Base-by-base conservation (phyloP, 176 grass and related monocot genomes). In the Pontederia crassipes region DNA sequence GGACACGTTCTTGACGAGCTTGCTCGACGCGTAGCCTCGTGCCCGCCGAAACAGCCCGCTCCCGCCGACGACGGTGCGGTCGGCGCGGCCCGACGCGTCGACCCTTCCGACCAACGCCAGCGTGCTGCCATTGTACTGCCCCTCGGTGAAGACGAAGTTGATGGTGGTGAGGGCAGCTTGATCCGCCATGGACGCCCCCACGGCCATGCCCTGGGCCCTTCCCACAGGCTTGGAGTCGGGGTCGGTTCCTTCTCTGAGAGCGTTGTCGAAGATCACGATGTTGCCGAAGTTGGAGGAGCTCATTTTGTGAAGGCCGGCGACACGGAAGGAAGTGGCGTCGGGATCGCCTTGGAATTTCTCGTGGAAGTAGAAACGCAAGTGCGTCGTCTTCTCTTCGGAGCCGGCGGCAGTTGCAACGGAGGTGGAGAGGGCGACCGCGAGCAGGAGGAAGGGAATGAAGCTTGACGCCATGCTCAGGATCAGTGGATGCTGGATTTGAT, bases 351-450 rank as follows among this genome's bases (percentile, higher is more conserved):
- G 15, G 57, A 58, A 4, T 16, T 32, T 73, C 45, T 74, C 69
- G 45, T 73, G 77, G 69, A 79, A 79, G 70, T 66, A 79, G 47
- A 79, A 73, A 50, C 67, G 68, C 10, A 74, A 45, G 54, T 73
- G 62, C 14, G 62, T 73, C 2, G 56, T 46, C 52, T 76, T 58
- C 53, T 76, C 52, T 40, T 40, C 4, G 6, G 32, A 40, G 32
- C 32, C 32, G 32, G 32, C 6, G 32, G 32, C 32, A 40, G 32
- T 40, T 40, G 32, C 32, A 40, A 40, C 6, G 32, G 32, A 4
- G 2, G 6, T 40, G 6, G 32, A 40, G 32, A 40, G 2, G 32
- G 32, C 32, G 1, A 40, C 0, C 32, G 20, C 20, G 20, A 40
- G 32, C 4, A 40, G 32, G 32, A 40, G 32, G 6, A 40, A 40